Evolutionary conservation across 192 early-diverging fungal genomes (phyloP), one percentile per base, ranked within the genome.

Genomic region (Haplosporangium gracile): DNA sequence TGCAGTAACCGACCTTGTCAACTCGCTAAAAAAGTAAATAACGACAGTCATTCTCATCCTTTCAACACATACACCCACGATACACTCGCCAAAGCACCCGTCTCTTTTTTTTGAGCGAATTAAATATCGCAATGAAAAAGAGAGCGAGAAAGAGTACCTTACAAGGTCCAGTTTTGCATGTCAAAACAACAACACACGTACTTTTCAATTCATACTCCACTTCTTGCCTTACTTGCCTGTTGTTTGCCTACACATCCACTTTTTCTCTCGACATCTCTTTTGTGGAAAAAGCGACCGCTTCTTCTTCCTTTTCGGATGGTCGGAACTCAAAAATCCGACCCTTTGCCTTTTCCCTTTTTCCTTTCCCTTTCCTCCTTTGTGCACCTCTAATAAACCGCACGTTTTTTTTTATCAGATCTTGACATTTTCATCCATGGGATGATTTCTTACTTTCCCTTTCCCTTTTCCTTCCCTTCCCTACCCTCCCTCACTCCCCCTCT

Each of bases 331-430:
- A 65, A 65, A 65, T 11, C 60, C 60, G 60, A 29, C 26, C 60
- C 7, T 22, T 57, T 57, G 5, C 5, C 55, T 26, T 57, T 63
- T 2, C 29, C 7, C 57, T 29, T n/a, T n/a, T 6, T 6, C 24
- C 57, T 10, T 60, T 26, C 43, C 43, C 11, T 10, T 43, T 43
- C 9, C 42, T 43, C 42, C 42, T 11, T 13, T 45, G 11, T 13
- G 1, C 26, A 0, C 55, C 55, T 7, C 55, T 57, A 65, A 15
- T 65, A 11, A 51, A 51, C 5, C 4, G 49, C 55, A 65, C 60
- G 60, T 65, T 65, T 32, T 65, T 57, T 65, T 65, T 65, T 65
- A 65, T 65, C 60, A 65, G 60, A 65, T 65, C 60, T 65, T 65
- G 60, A 11, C 60, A 13, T 65, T 15, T 29, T 45, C 26, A 45